A percentile compares a stretch with the other conserved stretches of the same genome.
Evolutionary conservation across 129 eudicot species (phyloP).

Genomic region (Cynara cardunculus): DNA sequence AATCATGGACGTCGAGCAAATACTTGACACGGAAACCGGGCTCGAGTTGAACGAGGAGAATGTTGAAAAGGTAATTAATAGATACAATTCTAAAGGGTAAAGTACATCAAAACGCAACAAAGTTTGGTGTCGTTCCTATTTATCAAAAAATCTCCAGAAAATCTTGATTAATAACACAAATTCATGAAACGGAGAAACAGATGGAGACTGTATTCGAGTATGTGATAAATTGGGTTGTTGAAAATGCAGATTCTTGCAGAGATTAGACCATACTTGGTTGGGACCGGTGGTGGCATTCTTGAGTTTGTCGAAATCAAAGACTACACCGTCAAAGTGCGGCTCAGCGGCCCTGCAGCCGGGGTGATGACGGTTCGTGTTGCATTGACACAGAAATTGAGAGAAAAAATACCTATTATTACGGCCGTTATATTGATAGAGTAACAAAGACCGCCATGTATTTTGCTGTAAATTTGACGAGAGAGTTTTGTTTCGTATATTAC

Average conservation of each 20-base stretch:
- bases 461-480: slow-evolving; percentile 1
- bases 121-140: neutral
- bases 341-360: slow-evolving; percentile 84
- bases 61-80: slow-evolving; percentile 65
- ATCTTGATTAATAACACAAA: neutral
- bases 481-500: neutral
- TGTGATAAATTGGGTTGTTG: neutral
- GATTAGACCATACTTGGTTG: slow-evolving; percentile 82
- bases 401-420: slow-evolving; percentile 76
- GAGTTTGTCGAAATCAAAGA: slow-evolving; percentile 67
- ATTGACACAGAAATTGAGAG: slow-evolving; percentile 82
- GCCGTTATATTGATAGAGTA: slow-evolving; percentile 74
- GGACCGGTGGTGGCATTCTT: slow-evolving; percentile 88
- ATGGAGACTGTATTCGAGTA: neutral
- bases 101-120: neutral
- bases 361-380: slow-evolving; percentile 97
- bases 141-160: neutral
- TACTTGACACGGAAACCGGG: slow-evolving; percentile 80
- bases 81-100: neutral
- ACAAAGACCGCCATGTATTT: neutral
- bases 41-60: slow-evolving; percentile 87
- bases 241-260: slow-evolving; percentile 70
- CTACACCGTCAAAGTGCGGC: slow-evolving; percentile 61
- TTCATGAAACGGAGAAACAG: neutral
- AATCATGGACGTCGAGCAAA: slow-evolving; percentile 75